A percentile compares a stretch with the other conserved stretches of the same genome.
Conservation (phyloP, 2,329 filamentous ascomycete genomes). For the Emericellopsis cladophorae region DNA sequence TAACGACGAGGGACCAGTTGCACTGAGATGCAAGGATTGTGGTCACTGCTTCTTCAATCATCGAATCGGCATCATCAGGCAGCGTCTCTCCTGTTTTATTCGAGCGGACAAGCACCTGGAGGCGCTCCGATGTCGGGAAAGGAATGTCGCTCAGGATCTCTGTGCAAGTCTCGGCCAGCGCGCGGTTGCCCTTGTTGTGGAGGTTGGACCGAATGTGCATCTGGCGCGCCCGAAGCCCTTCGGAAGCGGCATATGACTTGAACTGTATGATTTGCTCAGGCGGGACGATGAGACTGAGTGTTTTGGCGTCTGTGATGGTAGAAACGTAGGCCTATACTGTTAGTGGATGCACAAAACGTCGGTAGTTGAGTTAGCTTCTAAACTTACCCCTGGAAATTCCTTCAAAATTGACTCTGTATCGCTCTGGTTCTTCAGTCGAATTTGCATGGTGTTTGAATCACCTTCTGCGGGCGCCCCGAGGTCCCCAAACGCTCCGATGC, state of each 20-base stretch:
- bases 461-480: background rate
- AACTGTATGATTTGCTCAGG: background rate
- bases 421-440: background rate
- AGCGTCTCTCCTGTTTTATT: background rate
- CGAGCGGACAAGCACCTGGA: background rate
- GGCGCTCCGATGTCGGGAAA: background rate
- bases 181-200: background rate
- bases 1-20: background rate
- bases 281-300: background rate
- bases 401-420: background rate
- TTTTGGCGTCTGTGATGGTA: background rate
- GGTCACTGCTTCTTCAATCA: background rate
- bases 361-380: background rate
- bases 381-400: background rate
- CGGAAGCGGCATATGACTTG: background rate
- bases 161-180: background rate
- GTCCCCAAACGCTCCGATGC: background rate
- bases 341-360: background rate
- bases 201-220: background rate
- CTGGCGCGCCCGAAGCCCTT: background rate
- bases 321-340: background rate
- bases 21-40: background rate
- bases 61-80: background rate
- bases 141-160: background rate
- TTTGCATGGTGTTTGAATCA: background rate